Base-by-base conservation (phyloP, 2,329 filamentous ascomycete species). In the Coniochaeta sp. region DNA sequence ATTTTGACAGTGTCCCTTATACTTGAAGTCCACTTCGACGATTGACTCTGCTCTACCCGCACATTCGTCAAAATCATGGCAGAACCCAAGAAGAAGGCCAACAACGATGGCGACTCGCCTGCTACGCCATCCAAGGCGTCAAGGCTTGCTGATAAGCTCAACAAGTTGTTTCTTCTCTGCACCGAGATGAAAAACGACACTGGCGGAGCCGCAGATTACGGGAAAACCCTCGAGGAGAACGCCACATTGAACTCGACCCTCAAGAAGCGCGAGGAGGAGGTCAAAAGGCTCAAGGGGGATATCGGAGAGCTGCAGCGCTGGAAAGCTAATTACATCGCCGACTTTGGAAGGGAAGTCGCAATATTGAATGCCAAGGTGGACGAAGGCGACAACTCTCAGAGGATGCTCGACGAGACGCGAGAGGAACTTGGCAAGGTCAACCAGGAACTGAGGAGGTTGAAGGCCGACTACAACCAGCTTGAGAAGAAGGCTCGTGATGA, bases 161-260 rank as follows among this genome's bases (percentile, higher is more conserved):
- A 8, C 59, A 60, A 58, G 59, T 28, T 60, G 34, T 44, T 55
- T 26, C 34, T 28, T 24, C 16, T 60, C 9, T 36, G 28, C 42
- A 60, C 47, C 30, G 55, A 60, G 22, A 22, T 60, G 10, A 60
- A 44, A 22, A 57, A 60, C 32, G 59, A 60, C 32, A 2, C 44
- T 14, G 55, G 24, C 19, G 59, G 22, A 10, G 55, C 57, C n/a
- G 16, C 32, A 3, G 59, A 60, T 9, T 55, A 58, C 19, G 55
- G 52, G 7, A 34, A 36, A 47, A 56, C 57, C 3, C 10, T 60
- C 26, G 44, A 60, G 9, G 57, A 58, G 32, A 44, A 58, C 8
- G 58, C 30, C 42, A 58, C 17, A 17, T 22, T 60, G 28, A 12
- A 30, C 12, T 34, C n/a, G 10, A n/a, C 47, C 6, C 26, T 60